Evolutionary conservation across 768 basidiomycete genomes (phyloP), one percentile per base, ranked within the genome.

Genomic region (Boletus sp.): DNA sequence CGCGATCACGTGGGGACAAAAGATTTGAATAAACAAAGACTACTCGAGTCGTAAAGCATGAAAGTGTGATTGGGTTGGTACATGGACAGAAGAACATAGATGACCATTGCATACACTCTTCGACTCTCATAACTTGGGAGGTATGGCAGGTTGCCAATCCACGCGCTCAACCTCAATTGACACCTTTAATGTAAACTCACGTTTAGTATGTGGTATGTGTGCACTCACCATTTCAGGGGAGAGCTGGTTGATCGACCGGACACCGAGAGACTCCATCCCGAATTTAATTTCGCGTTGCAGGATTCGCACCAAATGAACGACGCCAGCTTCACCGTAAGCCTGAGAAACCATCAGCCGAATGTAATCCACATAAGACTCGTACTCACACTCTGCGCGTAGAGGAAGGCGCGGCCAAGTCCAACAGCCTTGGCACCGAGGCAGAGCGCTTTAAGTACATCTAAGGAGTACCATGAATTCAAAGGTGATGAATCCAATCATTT

Each of bases 401-500:
- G 77, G 76, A 94, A 90, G 14, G 88, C 79, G 14, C 94, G 77
- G 2, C 94, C 94, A 32, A 97, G 73, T 5, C 94, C 93, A 17
- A 94, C 90, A 8, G 87, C 90, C 57, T 73, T 85, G 4, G 94
- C 94, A 10, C 94, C 94, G 8, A 97, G 76, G 65, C 92, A 95
- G 10, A 96, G 72, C 0, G 93, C 93, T 70, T 96, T 97, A 45
- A 97, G 73, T 15, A 94, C 85, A 72, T 95, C 93, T 79, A 54
- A 21, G 34, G 53, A 21, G 30, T 7, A 30, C 2, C 38, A 8
- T 55, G 19, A 48, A 45, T 45, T 32, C 32, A 11, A 42, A 43
- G 15, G 10, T 5, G 1, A 42, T 15, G 13, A 47, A 33, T 43
- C 15, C 35, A 17, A 23, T 32, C 13, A 19, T 33, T 23, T 43